These are phyloP conservation scores for Cucurbitaria berberidis DNA, from an alignment of 2,329 filamentous ascomycete species.

Conservation along the genomic window DNA sequence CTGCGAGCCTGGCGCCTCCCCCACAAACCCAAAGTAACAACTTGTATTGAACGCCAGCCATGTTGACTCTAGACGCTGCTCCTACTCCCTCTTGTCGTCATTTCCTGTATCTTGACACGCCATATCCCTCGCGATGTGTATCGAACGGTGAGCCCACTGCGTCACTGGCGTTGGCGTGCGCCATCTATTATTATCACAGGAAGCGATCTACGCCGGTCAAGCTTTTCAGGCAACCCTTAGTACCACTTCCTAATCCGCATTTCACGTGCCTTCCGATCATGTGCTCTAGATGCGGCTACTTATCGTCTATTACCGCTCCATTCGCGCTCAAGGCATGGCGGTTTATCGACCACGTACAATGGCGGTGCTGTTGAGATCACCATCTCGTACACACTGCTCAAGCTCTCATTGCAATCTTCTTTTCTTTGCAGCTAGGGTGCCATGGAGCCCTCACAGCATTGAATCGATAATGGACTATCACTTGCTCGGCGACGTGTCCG, in stretches of 20 bases:
- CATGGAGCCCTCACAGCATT: slow-evolving; percentile 5
- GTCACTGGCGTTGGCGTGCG: slow-evolving; percentile 11
- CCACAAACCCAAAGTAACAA: slow-evolving; percentile 1
- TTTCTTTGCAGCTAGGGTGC: not conserved
- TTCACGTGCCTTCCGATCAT: not conserved
- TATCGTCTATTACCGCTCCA: slow-evolving; percentile 17
- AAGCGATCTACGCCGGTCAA: slow-evolving; percentile 10
- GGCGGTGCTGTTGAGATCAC: not conserved
- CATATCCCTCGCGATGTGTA: slow-evolving; percentile 5
- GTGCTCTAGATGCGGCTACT: not conserved
- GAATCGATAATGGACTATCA: slow-evolving; percentile 19
- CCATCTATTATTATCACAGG: slow-evolving; percentile 12
- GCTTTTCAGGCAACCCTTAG: slow-evolving; percentile 9
- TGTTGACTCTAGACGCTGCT: not conserved
- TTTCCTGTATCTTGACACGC: slow-evolving; percentile 4
- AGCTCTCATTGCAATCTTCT: not conserved
- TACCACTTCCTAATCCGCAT: not conserved
- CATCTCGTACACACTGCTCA: not conserved
- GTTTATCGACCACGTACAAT: slow-evolving; percentile 1
- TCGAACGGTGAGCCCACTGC: slow-evolving; percentile 7
- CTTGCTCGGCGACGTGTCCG: slow-evolving; percentile 16
- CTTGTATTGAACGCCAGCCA: slow-evolving; percentile 5
- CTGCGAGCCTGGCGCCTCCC: slow-evolving; percentile 14
- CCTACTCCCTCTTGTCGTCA: not conserved
- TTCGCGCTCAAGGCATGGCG: not conserved